Evolutionary conservation across 2,329 filamentous ascomycete species (phyloP), one percentile per base, ranked within the genome.

Genomic region (Chaetomiaceae sp.): DNA sequence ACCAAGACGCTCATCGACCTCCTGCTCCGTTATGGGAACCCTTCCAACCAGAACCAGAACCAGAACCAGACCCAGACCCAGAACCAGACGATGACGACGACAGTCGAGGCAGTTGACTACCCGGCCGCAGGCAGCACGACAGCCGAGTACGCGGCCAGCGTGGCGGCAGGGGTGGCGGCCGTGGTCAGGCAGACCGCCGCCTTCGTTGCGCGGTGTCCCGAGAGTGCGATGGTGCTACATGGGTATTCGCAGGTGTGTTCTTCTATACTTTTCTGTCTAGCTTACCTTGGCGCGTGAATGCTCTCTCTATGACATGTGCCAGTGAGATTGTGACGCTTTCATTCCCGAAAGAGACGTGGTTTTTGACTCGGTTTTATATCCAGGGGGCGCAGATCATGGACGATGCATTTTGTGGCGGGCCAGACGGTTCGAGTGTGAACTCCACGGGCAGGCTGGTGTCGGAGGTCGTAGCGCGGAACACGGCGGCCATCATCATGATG

Each of bases 361-460:
- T 27, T 6, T 27, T 27, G 25, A n/a, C n/a, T 27, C 10, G 27
- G 42, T 44, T 33, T 12, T 27, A 14, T 41, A 12, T 19, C 3
- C 21, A 44, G 75, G 81, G 81, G 37, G 78, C 75, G 31, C 78
- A 85, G 65, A 83, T 83, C 51, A 74, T 79, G 60, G 80, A 83
- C 58, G 76, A 80, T 55, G 79, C 78, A 4, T 61, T 62, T 39
- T 83, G 79, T 60, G 80, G 80, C 14, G 80, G 79, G 17, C 75
- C 74, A 3, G 76, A 78, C 52, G 72, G 73, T 46, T 61, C 68
- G 37, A 74, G 74, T 50, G 65, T 77, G 44, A 73, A 71, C 44
- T 73, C 75, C 6, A 70, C 72, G 0, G 64, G 68, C 9, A 65
- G 66, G n/a, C 66, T 63, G 21, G 56, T 78, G 23, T 68, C 71